Base-by-base conservation (phyloP, 495 filamentous ascomycete genomes). In the Penicillium psychrofluorescens region DNA sequence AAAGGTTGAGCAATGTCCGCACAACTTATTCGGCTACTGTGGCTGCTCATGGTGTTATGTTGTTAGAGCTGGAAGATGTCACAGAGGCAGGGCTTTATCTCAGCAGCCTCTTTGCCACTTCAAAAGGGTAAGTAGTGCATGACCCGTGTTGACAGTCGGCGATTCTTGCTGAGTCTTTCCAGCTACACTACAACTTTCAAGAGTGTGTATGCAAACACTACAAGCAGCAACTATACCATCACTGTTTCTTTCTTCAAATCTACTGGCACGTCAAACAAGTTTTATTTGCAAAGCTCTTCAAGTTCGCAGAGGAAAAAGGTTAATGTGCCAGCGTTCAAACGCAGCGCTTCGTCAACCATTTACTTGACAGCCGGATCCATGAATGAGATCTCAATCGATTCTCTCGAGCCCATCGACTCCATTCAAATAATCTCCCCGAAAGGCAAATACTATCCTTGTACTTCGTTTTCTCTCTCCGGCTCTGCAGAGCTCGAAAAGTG, bases 21-120 rank as follows among this genome's bases (percentile, higher is more conserved):
- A 70, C 67, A 2, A 41, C 56, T 0, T 74, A 76, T 40, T 63
- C 59, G 0, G 51, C 61, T 0, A 43, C 51, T 11, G 57, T 77
- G 1, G 53, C 55, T 11, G 63, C 56, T 0, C 72, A 76, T 41
- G 72, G 71, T 7, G 61, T 67, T 1, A 62, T 69, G 40, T 43
- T 76, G 6, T 44, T 76, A 2, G 65, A 74, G 16, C 53, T 75
- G 4, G 45, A 51, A 12, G 49, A 68, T 27, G 69, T 67, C 4
- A 54, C 54, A 0, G 27, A 47, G 0, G 52, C 64, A 15, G 61
- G 62, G 0, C 38, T 42, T 1, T 66, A 66, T 45, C 41, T 54
- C 7, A 54, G 38, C 1, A 34, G 36, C 1, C 11, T 41, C 0
- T 65, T 63, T 40, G 56, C 44, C 11, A 45, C 27, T 0, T 36